Conservation (phyloP, 108 stramenopile species). For the Nitzschia palea region DNA sequence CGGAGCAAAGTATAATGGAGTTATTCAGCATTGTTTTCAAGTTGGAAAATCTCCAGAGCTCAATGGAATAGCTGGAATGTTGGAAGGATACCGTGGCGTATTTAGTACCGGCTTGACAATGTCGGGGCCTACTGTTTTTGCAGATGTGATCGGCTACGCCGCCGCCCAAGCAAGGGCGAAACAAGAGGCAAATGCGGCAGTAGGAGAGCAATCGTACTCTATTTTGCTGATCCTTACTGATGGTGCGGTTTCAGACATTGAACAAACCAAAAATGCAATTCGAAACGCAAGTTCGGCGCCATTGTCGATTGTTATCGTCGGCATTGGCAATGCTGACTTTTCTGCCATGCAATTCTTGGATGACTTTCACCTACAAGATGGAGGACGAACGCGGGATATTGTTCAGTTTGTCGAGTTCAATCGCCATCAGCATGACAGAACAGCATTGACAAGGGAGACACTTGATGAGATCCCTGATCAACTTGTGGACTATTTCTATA, state of each 20-base stretch:
- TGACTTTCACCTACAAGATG: slow-evolving; percentile 37
- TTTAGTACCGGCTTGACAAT: slow-evolving; percentile 72
- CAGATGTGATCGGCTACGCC: slow-evolving; percentile 76
- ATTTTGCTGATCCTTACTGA: slow-evolving; percentile 92
- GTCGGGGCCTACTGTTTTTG: slow-evolving; percentile 89
- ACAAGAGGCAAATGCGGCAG: slow-evolving; percentile 29
- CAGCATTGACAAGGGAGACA: slow-evolving; percentile 61
- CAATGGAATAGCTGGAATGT: slow-evolving; percentile 64
- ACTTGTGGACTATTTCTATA: slow-evolving; percentile 67
- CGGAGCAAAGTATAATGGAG: slow-evolving; percentile 85
- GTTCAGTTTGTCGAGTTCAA: slow-evolving; percentile 81
- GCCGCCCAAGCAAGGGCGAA: slow-evolving; percentile 48
- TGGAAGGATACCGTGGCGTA: slow-evolving; percentile 67
- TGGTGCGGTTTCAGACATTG: slow-evolving; percentile 82
- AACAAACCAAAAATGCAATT: slow-evolving; percentile 60
- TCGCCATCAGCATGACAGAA: slow-evolving; percentile 39
- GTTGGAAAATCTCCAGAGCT: slow-evolving; percentile 54
- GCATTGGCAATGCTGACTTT: slow-evolving; percentile 84
- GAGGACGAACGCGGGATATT: slow-evolving; percentile 62
- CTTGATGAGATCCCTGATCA: slow-evolving; percentile 85
- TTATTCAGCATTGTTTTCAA: slow-evolving; percentile 79
- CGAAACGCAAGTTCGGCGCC: slow-evolving; percentile 62
- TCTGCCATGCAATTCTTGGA: slow-evolving; percentile 81
- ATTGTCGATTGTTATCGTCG: slow-evolving; percentile 83
- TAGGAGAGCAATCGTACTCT: slow-evolving; percentile 57